phyloP scores from a whole-genome alignment of 225 moss, liverwort and hornwort genomes.

The Polytrichum commune region DNA sequence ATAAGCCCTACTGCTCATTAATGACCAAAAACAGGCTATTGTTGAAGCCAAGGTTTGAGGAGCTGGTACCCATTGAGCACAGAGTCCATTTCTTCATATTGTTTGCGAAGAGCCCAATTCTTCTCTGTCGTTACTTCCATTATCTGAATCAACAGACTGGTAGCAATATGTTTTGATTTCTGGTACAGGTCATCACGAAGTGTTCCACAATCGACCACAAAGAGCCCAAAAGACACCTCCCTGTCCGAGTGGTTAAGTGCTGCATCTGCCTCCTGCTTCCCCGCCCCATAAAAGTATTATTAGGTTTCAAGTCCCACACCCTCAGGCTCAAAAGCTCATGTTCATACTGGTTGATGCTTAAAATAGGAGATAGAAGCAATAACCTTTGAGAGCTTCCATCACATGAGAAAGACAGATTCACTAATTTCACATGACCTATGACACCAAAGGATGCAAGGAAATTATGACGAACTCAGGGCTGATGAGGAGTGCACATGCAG shows the following conservation, averaged over 20 bases:
- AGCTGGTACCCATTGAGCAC: constrained; percentile 43
- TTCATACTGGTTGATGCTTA: too few relatives aligned
- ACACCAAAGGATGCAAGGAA: too few relatives aligned
- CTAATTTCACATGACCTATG: background rate
- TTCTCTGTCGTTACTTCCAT: constrained; percentile 58
- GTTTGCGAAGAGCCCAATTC: constrained; percentile 41
- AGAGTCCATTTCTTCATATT: constrained; percentile 52
- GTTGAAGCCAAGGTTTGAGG: too few relatives aligned
- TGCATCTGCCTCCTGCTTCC: constrained; percentile 52
- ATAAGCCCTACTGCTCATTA: too few relatives aligned
- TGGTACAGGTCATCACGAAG: constrained; percentile 54
- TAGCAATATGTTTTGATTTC: constrained; percentile 43
- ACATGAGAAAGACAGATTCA: background rate
- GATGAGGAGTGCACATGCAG: too few relatives aligned
- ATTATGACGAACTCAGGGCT: too few relatives aligned
- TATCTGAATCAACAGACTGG: constrained; percentile 50
- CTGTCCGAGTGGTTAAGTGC: constrained; percentile 49
- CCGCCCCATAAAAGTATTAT: constrained; percentile 3
- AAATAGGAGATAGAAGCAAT: too few relatives aligned
- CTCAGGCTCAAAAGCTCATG: background rate
- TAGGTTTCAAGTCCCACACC: background rate
- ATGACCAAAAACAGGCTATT: too few relatives aligned
- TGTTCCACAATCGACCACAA: constrained; percentile 56
- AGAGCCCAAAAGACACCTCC: constrained; percentile 50
- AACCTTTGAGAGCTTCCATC: too few relatives aligned